Percentiles rank a stretch among this genome's conserved stretches.
Evolutionary conservation across 1,284 basidiomycete genomes (phyloP).

Genomic region (Cryptococcus sp.): DNA sequence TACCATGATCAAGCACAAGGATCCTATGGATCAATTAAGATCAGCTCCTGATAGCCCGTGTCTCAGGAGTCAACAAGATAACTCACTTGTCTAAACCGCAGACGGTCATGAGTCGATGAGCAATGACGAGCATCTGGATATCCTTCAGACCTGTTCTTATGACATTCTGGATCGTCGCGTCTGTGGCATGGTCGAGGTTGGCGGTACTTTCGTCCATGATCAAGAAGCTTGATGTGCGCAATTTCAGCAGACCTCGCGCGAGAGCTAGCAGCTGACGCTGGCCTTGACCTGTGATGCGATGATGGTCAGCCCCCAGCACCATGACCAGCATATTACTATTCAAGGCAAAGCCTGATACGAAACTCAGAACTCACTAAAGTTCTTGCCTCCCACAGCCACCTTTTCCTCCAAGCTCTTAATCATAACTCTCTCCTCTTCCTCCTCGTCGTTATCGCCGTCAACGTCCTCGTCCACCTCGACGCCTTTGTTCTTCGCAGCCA

Average conservation of each 20-base stretch:
- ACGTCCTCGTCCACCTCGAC: conserved; percentile 6
- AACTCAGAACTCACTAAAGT: conserved; percentile 44
- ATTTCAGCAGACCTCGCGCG: conserved; percentile 59
- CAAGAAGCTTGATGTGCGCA: conserved; percentile 55
- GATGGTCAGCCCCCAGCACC: neutral
- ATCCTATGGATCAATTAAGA: conserved; percentile 43
- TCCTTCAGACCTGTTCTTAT: conserved; percentile 52
- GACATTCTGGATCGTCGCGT: conserved; percentile 55
- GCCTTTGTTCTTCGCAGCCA: conserved; percentile 16
- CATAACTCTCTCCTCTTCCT: conserved; percentile 51
- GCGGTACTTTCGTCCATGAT: conserved; percentile 61
- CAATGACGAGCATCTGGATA: conserved; percentile 55
- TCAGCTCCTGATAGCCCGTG: conserved; percentile 22
- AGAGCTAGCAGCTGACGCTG: conserved; percentile 61
- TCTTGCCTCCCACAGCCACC: conserved; percentile 57
- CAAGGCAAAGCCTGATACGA: no score
- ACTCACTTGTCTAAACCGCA: conserved; percentile 54
- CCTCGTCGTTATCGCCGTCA: conserved; percentile 12
- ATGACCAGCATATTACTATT: no score
- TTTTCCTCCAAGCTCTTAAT: conserved; percentile 57
- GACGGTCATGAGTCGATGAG: conserved; percentile 58
- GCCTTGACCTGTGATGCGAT: conserved; percentile 54
- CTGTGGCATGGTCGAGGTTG: conserved; percentile 55
- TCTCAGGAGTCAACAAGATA: conserved; percentile 1
- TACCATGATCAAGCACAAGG: conserved; percentile 57